Evolutionary conservation across 805 yeast species (phyloP), one percentile per base, ranked within the genome.

Genomic region (Pichia manshurica): DNA sequence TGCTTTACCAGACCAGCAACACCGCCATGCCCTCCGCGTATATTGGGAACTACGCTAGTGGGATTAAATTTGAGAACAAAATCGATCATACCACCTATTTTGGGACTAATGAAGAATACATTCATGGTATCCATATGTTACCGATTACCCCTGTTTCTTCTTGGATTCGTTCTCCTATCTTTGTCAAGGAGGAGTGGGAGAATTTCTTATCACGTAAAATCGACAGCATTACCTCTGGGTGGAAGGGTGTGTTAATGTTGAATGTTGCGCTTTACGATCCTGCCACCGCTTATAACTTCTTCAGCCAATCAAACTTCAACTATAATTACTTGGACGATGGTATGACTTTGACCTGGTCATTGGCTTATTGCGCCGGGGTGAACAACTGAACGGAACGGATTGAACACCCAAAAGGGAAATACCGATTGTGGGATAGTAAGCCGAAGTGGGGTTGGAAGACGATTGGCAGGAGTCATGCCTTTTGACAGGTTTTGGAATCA

Each of bases 341-440:
- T 2, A 91, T 88, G 73, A 81, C 91, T 23, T 69, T 81, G 52
- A 84, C 96, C 0, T 89, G 96, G 95, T 82, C 90, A 12, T 69
- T 89, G 53, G 81, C 95, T 0, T 86, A 77, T 54, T 73, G 87
- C 40, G 96, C 78, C 6, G 82, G 76, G 19, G 17, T 46, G 16
- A 32, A 15, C 4, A 20, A 21, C 19, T 49, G 29, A 16, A 9
- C 20, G 8, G 20, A 34, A 6, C 37, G 37, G 37, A 15, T 34
- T 34, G 37, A 34, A 15, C 6, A 16, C 10, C 33, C 10, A 29
- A 29, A 12, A n/a, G 33, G 12, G 33, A 31, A 31, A 2, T 31
- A 2, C n/a, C n/a, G n/a, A n/a, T n/a, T n/a, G n/a, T n/a, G n/a
- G n/a, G n/a, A n/a, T n/a, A n/a, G n/a, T n/a, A n/a, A n/a, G n/a